Percentiles rank a stretch among this genome's conserved stretches.
phyloP scores from a whole-genome alignment of 495 filamentous ascomycete genomes.

The Talaromyces proteolyticus region DNA sequence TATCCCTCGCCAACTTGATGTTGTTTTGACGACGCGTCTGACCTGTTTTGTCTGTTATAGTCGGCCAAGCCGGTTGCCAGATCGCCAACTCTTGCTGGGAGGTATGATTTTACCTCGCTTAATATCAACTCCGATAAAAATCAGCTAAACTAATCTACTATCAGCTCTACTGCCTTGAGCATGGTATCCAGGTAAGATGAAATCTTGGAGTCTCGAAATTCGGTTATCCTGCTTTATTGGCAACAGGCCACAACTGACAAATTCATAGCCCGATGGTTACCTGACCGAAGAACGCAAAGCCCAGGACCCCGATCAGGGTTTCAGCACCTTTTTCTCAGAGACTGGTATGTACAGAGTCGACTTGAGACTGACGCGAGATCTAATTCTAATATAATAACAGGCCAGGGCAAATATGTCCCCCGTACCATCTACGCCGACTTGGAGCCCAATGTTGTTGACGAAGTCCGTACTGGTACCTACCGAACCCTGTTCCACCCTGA shows the following conservation, averaged over 20 bases:
- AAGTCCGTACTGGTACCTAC: conserved; percentile 97
- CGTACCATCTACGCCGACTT: conserved; percentile 99
- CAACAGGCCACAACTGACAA: conserved; percentile 17
- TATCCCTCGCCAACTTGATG: conserved; percentile 10
- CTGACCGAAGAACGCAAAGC: conserved; percentile 96
- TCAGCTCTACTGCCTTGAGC: conserved; percentile 99
- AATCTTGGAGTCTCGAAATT: not conserved
- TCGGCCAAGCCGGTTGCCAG: conserved; percentile 99
- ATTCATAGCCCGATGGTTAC: conserved; percentile 86
- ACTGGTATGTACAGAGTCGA: conserved; percentile 63
- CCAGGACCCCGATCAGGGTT: conserved; percentile 89
- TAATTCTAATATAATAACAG: conserved; percentile 37
- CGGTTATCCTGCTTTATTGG: conserved; percentile 10
- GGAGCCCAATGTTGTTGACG: conserved; percentile 98
- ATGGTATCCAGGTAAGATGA: conserved; percentile 89
- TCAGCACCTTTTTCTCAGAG: conserved; percentile 99
- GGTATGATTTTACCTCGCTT: conserved; percentile 47
- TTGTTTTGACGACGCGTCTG: conserved; percentile 11
- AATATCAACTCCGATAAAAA: not conserved
- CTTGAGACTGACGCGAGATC: conserved; percentile 1
- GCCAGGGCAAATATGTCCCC: conserved; percentile 97
- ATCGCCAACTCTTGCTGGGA: conserved; percentile 99
- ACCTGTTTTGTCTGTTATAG: conserved; percentile 42
- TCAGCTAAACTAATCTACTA: conserved; percentile 7
- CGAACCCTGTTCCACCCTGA: conserved; percentile 96